Base-by-base conservation (phyloP, 2,329 filamentous ascomycete genomes). In the Sclerotinia spermophila region DNA sequence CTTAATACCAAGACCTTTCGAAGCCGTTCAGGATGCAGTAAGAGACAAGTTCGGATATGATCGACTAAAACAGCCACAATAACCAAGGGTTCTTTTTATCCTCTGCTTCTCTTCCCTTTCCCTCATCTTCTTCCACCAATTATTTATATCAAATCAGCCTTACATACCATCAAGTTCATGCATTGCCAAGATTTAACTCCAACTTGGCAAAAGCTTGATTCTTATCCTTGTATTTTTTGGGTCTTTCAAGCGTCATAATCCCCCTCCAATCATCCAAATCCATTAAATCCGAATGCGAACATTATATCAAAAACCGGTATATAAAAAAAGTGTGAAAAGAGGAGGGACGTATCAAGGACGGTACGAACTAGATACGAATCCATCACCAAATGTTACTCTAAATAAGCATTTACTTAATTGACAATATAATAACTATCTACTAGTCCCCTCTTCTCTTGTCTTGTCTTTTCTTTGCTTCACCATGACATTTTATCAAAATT, bases 161-260 rank as follows among this genome's bases (percentile, higher is more conserved):
- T 24, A 30, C 53, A 40, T n/a, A 66, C 24, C 11, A 7, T 17
- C 48, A 2, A 6, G n/a, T 27, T 67, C 27, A 51, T 51, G 33
- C 44, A 7, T 51, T 64, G 61, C 44, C 61, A 64, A 64, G 61
- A 38, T 51, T 35, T 51, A 51, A 35, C 21, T 53, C 19, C 17
- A 55, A 58, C 74, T 75, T 76, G 74, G 73, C 72, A 74, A 74
- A 72, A 73, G 74, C 73, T 75, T 75, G 74, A 64, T 72, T 70
- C 17, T 24, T 24, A 53, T 27, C 64, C 70, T 55, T 71, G 71
- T 24, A 67, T n/a, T 51, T 40, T 66, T 68, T n/a, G n/a, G n/a
- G n/a, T n/a, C n/a, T n/a, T n/a, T n/a, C n/a, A n/a, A 64, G 73
- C 74, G 35, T 65, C 45, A 56, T 62, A 30, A 62, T 3, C n/a